Evolutionary conservation across 768 basidiomycete species (phyloP), one percentile per base, ranked within the genome.

Genomic region (Rhodosporidiobolus sp.): DNA sequence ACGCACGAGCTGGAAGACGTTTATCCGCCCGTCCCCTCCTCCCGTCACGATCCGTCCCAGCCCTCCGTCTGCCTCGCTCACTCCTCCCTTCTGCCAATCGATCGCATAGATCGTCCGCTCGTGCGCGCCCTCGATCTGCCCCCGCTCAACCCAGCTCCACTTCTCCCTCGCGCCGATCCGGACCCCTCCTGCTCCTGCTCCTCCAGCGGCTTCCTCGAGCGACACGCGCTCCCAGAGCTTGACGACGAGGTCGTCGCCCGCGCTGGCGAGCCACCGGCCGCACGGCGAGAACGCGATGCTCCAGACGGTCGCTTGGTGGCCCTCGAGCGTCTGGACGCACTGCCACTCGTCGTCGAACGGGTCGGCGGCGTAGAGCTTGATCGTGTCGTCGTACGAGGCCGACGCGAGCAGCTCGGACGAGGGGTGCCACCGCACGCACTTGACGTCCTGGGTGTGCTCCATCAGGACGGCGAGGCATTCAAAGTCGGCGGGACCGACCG

Each of bases 381-480:
- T 90, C 4, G 90, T 92, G 77, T 97, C 94, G 79, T 99, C 96
- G 82, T 98, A 99, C 0, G 95, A 97, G 7, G 88, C 91, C 4
- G 95, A 97, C 35, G 95, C 95, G 65, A 99, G 88, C 73, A 97
- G 92, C 91, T 95, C 81, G 78, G 70, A 1, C 19, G 12, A 30
- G 30, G 11, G 95, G 83, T 98, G 93, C 94, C 94, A 99, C 20
- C 90, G 86, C 19, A 99, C 88, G 69, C 85, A 89, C 82, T 99
- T 99, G 65, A 99, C 94, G 78, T 99, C 96, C 82, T 98, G 95
- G 3, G 85, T 86, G 78, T 99, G 96, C 76, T 98, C 94, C 92
- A 97, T 96, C 76, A 95, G 83, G 50, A 99, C 96, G 30, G 88
- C 88, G 82, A 97, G 86, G 79, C 94, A 96, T 77, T 97, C 94